These are phyloP conservation scores for Aquilaria malaccensis DNA, from an alignment of 345 rosid species.

Conservation along the genomic window DNA sequence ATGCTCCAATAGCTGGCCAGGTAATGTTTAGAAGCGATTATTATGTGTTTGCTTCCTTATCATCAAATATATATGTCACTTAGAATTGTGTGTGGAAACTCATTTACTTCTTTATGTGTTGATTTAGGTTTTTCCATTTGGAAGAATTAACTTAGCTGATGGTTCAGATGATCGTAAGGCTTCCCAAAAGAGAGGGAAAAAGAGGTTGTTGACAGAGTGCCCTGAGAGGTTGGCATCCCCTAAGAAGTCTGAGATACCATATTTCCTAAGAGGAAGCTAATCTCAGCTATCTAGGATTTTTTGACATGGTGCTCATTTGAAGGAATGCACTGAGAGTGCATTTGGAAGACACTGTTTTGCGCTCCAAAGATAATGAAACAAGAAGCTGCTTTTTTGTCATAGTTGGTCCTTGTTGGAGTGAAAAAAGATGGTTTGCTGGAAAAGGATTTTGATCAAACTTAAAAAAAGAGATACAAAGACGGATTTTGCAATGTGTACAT, in stretches of 20 bases:
- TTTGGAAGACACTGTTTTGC: too few species aligned
- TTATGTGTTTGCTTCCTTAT: too few species aligned
- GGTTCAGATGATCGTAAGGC: conserved; percentile 8
- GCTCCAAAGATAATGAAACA: too few species aligned
- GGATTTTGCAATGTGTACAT: background rate
- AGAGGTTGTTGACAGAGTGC: conserved; percentile 8
- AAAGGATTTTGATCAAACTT: background rate
- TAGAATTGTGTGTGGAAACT: too few species aligned
- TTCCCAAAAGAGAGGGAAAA: conserved; percentile 7
- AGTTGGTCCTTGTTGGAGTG: background rate
- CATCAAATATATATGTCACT: too few species aligned
- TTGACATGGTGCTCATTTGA: background rate
- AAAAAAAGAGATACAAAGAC: background rate
- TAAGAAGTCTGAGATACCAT: conserved; percentile 7
- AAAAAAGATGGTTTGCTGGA: background rate
- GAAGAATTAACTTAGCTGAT: background rate
- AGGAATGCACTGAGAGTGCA: background rate
- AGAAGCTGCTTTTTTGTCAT: background rate
- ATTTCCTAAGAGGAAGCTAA: conserved; percentile 13
- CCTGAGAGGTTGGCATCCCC: conserved; percentile 3
- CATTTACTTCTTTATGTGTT: too few species aligned
- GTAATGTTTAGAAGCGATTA: conserved; percentile 10
- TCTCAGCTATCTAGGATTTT: background rate
- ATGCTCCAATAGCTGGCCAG: conserved; percentile 16
- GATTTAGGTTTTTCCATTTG: conserved; percentile 20